Percentiles rank a stretch among this genome's conserved stretches.
These are phyloP conservation scores for Plenodomus tracheiphilus DNA, from an alignment of 2,329 filamentous ascomycete species.

Conservation along the genomic window DNA sequence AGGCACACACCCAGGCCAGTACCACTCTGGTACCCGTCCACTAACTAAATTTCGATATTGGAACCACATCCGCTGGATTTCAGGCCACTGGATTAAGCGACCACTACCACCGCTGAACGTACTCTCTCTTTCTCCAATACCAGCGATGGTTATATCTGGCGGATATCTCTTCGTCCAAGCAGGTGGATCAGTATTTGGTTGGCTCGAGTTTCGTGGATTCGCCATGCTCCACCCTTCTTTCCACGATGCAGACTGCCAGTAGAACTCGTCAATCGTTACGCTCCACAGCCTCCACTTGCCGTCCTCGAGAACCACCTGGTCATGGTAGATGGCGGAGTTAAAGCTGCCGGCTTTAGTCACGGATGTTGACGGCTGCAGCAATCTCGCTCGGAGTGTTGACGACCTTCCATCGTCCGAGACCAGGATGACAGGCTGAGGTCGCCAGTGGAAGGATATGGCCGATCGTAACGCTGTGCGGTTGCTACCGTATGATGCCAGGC, in stretches of 20 bases:
- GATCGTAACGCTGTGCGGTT: constrained; percentile 21
- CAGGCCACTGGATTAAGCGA: constrained; percentile 24
- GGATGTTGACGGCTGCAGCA: constrained; percentile 30
- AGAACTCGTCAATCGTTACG: constrained; percentile 33
- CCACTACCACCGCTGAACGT: constrained; percentile 26
- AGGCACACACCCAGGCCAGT: constrained; percentile 32
- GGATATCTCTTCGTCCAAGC: constrained; percentile 28
- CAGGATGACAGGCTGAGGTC: constrained; percentile 29
- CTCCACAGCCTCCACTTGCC: constrained; percentile 31
- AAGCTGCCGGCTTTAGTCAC: constrained; percentile 21
- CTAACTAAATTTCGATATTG: constrained; percentile 27
- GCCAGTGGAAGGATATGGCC: constrained; percentile 32
- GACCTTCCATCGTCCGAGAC: constrained; percentile 30
- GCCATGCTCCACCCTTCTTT: constrained; percentile 27
- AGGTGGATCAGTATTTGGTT: constrained; percentile 6
- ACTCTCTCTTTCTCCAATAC: constrained; percentile 23
- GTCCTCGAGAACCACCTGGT: constrained; percentile 30
- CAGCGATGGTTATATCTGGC: constrained; percentile 24
- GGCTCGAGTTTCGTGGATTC: constrained; percentile 14
- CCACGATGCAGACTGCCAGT: constrained; percentile 30
- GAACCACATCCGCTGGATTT: constrained; percentile 32
- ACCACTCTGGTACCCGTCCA: constrained; percentile 23
- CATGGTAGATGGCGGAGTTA: constrained; percentile 32
- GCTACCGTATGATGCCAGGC: constrained; percentile 22
- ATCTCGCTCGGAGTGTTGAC: constrained; percentile 21